phyloP scores from a whole-genome alignment of 768 basidiomycete species.

The Chalciporus pseudorubinellus region DNA sequence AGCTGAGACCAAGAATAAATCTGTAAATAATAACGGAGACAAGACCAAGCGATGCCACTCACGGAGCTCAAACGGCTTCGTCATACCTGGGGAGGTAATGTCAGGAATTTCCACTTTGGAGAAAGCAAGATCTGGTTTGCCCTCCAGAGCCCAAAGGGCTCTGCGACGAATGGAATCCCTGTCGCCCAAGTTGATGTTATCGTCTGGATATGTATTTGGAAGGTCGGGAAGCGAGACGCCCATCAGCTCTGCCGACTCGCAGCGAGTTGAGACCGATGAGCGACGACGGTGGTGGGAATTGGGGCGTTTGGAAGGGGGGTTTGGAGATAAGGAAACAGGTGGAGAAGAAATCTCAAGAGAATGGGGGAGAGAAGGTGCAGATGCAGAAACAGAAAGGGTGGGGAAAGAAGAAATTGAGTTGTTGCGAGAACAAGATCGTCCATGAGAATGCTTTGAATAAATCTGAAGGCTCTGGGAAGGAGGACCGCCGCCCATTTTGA shows the following conservation, averaged over 20 bases:
- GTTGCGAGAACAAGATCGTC: constrained; percentile 66
- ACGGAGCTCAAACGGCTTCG: constrained; percentile 68
- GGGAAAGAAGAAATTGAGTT: constrained; percentile 44
- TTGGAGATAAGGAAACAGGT: constrained; percentile 27
- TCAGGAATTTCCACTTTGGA: constrained; percentile 85
- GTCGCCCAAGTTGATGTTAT: constrained; percentile 66
- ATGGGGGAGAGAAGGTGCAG: constrained; percentile 36
- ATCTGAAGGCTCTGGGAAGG: constrained; percentile 38
- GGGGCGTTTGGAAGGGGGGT: constrained; percentile 45
- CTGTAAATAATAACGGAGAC: background rate
- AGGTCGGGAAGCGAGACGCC: constrained; percentile 72
- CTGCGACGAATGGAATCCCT: constrained; percentile 78
- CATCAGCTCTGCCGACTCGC: constrained; percentile 91
- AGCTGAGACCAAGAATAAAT: constrained; percentile 37
- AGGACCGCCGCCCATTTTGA: constrained; percentile 57
- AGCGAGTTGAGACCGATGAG: constrained; percentile 86
- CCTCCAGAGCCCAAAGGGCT: constrained; percentile 86
- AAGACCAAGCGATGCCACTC: constrained; percentile 31
- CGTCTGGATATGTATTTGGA: constrained; percentile 57
- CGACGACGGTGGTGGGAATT: constrained; percentile 82
- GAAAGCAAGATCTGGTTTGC: constrained; percentile 68
- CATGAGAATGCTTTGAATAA: constrained; percentile 34
- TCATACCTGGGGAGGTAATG: constrained; percentile 55
- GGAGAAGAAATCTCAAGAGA: constrained; percentile 38
- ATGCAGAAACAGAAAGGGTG: constrained; percentile 40